Evolutionary conservation across 495 filamentous ascomycete species (phyloP).

Genomic region (Annulohypoxylon maeteangense): DNA sequence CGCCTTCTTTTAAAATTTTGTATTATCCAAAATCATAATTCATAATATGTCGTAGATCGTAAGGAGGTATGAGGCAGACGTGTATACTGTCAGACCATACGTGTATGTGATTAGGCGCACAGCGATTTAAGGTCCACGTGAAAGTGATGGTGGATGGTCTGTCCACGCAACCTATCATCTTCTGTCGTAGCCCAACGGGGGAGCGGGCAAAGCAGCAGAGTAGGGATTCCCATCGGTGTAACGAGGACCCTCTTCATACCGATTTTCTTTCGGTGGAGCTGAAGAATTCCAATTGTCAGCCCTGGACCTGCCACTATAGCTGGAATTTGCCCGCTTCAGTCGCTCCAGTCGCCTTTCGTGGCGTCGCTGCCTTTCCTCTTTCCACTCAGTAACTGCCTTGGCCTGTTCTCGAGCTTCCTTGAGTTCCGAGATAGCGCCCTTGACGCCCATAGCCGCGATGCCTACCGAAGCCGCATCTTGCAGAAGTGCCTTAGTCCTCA

Average conservation of each 20-base stretch:
- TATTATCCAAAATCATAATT: conserved; percentile 27
- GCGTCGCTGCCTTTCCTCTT: conserved; percentile 53
- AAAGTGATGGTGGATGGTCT: conserved; percentile 18
- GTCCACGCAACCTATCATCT: conserved; percentile 43
- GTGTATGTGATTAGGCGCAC: conserved; percentile 1
- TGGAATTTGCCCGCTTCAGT: conserved; percentile 45
- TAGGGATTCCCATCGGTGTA: conserved; percentile 67
- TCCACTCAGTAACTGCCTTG: conserved; percentile 56
- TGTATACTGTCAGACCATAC: conserved; percentile 25
- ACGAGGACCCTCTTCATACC: conserved; percentile 56
- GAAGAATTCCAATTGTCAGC: conserved; percentile 53
- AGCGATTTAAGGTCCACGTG: conserved; percentile 2
- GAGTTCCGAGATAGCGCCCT: conserved; percentile 77
- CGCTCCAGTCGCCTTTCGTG: conserved; percentile 54
- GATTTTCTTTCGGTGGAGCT: conserved; percentile 48
- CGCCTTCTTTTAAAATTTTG: conserved; percentile 28
- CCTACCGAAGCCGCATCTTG: conserved; percentile 82
- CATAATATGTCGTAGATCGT: conserved; percentile 40
- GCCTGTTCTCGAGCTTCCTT: conserved; percentile 58
- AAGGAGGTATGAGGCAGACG: conserved; percentile 19
- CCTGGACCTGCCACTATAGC: conserved; percentile 51
- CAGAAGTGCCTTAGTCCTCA: conserved; percentile 76
- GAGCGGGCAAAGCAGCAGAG: conserved; percentile 54
- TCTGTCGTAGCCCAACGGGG: conserved; percentile 55
- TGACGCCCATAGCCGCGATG: conserved; percentile 87